These are phyloP conservation scores for Pseudocercospora fuligena DNA, from an alignment of 2,329 filamentous ascomycete genomes.

Conservation along the genomic window DNA sequence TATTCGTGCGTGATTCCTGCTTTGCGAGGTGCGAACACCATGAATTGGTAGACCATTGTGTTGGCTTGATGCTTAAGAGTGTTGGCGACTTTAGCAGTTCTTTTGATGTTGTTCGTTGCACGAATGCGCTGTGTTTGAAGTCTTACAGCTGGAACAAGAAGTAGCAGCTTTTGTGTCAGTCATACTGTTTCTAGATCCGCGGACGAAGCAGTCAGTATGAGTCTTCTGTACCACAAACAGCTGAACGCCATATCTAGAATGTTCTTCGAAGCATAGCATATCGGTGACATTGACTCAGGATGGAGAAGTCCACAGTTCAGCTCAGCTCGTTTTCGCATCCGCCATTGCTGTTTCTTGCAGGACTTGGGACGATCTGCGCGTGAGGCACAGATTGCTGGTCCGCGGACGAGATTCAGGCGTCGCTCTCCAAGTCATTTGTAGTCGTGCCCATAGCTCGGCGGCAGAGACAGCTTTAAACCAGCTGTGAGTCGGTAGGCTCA, in stretches of 20 bases:
- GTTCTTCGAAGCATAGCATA: neutral
- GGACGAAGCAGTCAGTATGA: neutral
- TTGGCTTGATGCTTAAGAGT: neutral
- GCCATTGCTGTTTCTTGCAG: neutral
- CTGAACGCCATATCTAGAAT: neutral
- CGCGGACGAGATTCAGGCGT: neutral
- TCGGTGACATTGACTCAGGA: neutral
- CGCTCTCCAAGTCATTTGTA: neutral
- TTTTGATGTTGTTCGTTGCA: neutral
- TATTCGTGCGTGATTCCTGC: neutral
- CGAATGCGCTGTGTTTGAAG: neutral
- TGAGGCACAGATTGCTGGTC: neutral
- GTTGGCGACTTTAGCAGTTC: neutral
- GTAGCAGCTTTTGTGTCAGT: neutral
- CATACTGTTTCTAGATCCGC: neutral
- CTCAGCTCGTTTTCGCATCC: neutral
- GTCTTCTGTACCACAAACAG: neutral
- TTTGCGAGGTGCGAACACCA: constrained; percentile 2
- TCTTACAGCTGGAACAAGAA: neutral
- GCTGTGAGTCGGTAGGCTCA: too few relatives aligned
- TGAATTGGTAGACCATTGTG: constrained; percentile 1
- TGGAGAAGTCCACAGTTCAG: neutral
- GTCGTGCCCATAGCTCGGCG: neutral
- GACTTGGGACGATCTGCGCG: neutral
- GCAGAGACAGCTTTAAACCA: neutral